phyloP scores from a whole-genome alignment of 2,329 filamentous ascomycete species.

The Trichoderma atroviride region DNA sequence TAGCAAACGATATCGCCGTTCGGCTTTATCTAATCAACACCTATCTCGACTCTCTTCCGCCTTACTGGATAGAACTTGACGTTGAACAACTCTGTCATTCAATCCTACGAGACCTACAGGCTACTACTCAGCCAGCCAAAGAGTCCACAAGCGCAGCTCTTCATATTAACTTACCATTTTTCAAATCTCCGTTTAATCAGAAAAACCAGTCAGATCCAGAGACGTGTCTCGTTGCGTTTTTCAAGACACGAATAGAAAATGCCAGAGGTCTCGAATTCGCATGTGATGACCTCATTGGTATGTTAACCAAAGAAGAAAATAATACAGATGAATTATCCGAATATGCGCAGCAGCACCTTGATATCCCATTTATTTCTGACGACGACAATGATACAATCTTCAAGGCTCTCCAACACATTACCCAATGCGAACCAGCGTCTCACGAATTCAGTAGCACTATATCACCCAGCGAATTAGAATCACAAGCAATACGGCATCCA shows the following conservation, averaged over 20 bases:
- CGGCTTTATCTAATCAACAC: background rate
- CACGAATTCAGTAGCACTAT: background rate
- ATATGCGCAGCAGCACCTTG: background rate
- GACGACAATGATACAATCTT: background rate
- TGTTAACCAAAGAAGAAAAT: background rate
- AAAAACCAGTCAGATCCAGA: background rate
- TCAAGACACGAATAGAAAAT: background rate
- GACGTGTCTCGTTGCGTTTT: background rate
- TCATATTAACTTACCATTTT: background rate
- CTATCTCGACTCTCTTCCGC: background rate
- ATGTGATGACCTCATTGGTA: background rate
- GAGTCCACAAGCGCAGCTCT: background rate
- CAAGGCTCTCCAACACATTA: background rate
- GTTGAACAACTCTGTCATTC: background rate
- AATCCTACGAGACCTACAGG: background rate
- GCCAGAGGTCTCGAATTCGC: background rate
- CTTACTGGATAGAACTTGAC: background rate
- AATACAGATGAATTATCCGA: background rate
- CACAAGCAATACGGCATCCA: conserved; percentile 12
- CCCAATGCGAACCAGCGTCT: conserved; percentile 4
- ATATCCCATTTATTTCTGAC: background rate
- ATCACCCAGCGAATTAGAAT: background rate
- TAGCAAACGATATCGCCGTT: background rate
- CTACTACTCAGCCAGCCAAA: background rate
- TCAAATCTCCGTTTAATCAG: background rate